Evolutionary conservation across 2,329 filamentous ascomycete genomes (phyloP), one percentile per base, ranked within the genome.

Genomic region (Pseudocercospora crystallina): DNA sequence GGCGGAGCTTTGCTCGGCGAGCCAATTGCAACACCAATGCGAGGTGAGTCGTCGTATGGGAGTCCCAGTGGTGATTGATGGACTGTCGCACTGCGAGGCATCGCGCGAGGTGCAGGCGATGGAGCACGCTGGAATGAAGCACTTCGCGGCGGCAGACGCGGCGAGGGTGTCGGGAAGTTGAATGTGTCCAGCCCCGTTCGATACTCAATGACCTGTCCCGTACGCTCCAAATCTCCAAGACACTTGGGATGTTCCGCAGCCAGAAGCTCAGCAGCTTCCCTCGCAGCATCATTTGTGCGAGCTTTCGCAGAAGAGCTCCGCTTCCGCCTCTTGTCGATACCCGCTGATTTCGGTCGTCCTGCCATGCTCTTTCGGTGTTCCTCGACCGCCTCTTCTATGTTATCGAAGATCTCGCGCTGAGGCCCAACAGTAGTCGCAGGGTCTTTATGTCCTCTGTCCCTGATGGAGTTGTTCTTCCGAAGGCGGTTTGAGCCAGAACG

Each of bases 111-210:
- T n/a, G 42, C 35, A 15, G 35, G 29, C 20, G 42, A 30, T 12
- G 49, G 47, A 26, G 15, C 32, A 31, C 37, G 43, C 29, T 54
- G 53, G 32, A 54, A 56, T 30, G 61, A 57, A 11, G 58, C 57
- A 46, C 54, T 60, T 31, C 45, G 52, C 5, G 56, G 58, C 10
- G 54, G 44, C 42, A 57, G 45, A 39, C 53, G 53, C 29, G 61
- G 62, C 29, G 61, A 63, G 20, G 63, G 61, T 20, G 61, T 63
- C 12, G 65, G 63, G 36, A 65, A 67, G 42, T 49, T 52, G 49
- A 63, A 67, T 9, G 49, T 61, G 20, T 64, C 59, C 10, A 55
- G 57, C 20, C 60, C 61, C 10, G 56, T 49, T 14, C 34, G 47
- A 37, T 61, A 60, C 17, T 62, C 62, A 8, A 64, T 60, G 7